Percentiles rank a stretch among this genome's conserved stretches.
These are phyloP conservation scores for Protostelium mycophagum DNA, from an alignment of 78 protist genomes.

Conservation along the genomic window DNA sequence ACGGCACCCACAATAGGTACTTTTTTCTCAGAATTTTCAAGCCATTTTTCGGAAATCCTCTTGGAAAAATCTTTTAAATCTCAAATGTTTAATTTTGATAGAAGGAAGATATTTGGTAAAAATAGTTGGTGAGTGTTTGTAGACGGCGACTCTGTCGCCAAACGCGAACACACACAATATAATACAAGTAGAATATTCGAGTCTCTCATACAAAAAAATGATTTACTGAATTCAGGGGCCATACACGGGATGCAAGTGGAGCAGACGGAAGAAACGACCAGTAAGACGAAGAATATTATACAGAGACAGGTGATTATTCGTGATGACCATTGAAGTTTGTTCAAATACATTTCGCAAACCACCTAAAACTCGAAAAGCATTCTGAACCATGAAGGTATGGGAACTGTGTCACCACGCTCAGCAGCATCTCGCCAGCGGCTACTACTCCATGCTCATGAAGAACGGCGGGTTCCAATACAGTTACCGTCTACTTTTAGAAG, in stretches of 20 bases:
- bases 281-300: background rate
- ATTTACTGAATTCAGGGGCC: background rate
- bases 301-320: background rate
- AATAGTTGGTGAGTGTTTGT: too few species aligned
- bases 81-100: too few species aligned
- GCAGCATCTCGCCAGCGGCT: background rate
- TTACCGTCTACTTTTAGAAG: constrained; percentile 3
- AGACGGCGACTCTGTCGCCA: too few species aligned
- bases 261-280: background rate
- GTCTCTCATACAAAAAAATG: too few species aligned
- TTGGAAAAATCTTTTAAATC: too few species aligned
- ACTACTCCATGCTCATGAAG: constrained; percentile 12
- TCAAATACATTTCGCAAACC: too few species aligned
- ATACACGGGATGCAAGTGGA: background rate
- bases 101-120: background rate
- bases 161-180: too few species aligned
- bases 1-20: constrained; percentile 5
- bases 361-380: too few species aligned
- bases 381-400: constrained; percentile 9
- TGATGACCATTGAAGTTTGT: background rate
- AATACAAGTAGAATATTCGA: too few species aligned
- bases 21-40: too few species aligned
- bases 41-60: too few species aligned
- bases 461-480: constrained; percentile 4
- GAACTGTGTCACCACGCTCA: constrained; percentile 5